Conservation (phyloP, 108 stramenopile genomes). For the Skeletonema marinoi region DNA sequence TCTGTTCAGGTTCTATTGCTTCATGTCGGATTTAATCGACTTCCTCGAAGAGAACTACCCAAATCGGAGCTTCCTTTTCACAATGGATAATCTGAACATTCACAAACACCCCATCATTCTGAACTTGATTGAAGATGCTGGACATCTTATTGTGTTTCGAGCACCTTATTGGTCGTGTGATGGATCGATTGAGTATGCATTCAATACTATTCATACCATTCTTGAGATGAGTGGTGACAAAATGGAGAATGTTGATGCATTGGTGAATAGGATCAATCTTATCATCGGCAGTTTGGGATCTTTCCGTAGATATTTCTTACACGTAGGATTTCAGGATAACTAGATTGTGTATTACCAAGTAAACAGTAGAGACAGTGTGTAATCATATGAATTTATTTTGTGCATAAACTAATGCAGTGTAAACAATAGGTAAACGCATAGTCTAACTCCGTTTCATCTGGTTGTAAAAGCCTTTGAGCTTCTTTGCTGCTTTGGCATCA, state of each 20-base stretch:
- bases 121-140: slow-evolving; percentile 11
- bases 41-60: not conserved
- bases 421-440: too few relatives aligned
- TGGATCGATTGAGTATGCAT: slow-evolving; percentile 40
- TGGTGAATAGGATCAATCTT: slow-evolving; percentile 19
- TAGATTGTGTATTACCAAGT: not conserved
- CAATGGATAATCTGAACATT: slow-evolving; percentile 34
- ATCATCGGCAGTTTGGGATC: slow-evolving; percentile 16
- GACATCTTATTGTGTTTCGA: slow-evolving; percentile 28
- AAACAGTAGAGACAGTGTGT: not conserved
- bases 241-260: slow-evolving; percentile 1
- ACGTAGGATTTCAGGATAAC: slow-evolving; percentile 18
- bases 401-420: too few relatives aligned
- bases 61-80: slow-evolving; percentile 13
- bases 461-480: too few relatives aligned
- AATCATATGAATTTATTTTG: not conserved
- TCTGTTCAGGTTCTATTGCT: slow-evolving; percentile 17
- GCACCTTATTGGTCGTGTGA: slow-evolving; percentile 38
- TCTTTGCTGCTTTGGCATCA: too few relatives aligned
- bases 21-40: slow-evolving; percentile 13
- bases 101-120: slow-evolving; percentile 24
- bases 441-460: too few relatives aligned
- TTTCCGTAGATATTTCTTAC: slow-evolving; percentile 11
- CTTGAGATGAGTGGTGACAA: too few relatives aligned
- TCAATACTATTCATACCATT: slow-evolving; percentile 28